Base-by-base conservation (phyloP, 2,329 filamentous ascomycete genomes). In the Balansia obtecta region DNA sequence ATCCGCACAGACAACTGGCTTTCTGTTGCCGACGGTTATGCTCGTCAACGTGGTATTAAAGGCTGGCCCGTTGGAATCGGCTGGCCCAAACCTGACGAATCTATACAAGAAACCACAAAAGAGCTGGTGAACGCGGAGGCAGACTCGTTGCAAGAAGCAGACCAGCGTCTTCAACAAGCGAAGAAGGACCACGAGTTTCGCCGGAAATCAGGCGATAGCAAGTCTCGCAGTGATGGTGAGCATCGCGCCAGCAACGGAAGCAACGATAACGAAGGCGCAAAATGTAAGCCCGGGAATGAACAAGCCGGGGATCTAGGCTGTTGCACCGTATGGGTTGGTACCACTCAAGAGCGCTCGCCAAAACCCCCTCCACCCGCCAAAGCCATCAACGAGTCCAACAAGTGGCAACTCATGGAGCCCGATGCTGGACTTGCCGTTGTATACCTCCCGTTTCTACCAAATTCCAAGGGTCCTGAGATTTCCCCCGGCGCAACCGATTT, bases 1-100 rank as follows among this genome's bases (percentile, higher is more conserved):
- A 87, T 95, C 53, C 88, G 85, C 63, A 87, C 86, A 6, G 90
- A 96, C 61, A 97, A 98, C 61, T 98, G 93, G 93, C 81, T 98
- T 16, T 88, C 87, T 15, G 88, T 95, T 0, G 88, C 86, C 0
- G 93, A 97, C 60, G 91, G 93, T 1, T 98, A 97, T 62, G 90
- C 89, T 2, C 80, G 82, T 27, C 90, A 96, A 65, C 83, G 91
- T 42, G 87, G 86, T 8, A 83, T 98, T 63, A 91, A 89, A 63
- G 91, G 91, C 5, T 98, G 93, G 93, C 93, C 93, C 0, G 69
- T 96, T 7, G 91, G 91, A 6, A 83, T 88, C n/a, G 93, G 93
- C 16, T 98, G 93, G 93, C 91, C 91, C 1, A 82, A 81, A 51
- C 61, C 67, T 7, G 73, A 70, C 3, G 77, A 82, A 48, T 71